Percentiles rank a stretch among this genome's conserved stretches.
phyloP scores from a whole-genome alignment of 768 basidiomycete species.

The Mycena belliarum region DNA sequence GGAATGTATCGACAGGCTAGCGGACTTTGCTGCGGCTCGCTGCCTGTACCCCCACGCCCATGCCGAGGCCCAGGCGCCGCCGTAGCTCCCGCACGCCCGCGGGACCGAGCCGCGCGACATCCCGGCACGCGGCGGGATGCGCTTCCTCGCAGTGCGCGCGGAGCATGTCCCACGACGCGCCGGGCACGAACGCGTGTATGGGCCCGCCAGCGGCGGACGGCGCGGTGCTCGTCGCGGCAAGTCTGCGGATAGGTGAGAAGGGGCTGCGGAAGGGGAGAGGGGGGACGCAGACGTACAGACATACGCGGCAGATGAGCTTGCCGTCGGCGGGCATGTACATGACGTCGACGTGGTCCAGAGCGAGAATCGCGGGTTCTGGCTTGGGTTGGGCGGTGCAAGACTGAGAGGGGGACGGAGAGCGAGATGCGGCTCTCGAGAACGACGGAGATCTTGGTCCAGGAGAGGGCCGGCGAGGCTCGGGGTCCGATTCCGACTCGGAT shows the following conservation, averaged over 20 bases:
- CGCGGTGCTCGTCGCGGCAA: constrained; percentile 5
- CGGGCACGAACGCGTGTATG: constrained; percentile 29
- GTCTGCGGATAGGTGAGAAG: neutral
- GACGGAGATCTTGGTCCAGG: neutral
- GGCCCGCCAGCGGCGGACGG: neutral
- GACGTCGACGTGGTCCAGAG: constrained; percentile 37
- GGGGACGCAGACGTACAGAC: constrained; percentile 37
- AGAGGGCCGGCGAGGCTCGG: neutral
- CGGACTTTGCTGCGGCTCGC: neutral
- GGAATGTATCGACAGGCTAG: neutral
- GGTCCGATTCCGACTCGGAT: constrained; percentile 10
- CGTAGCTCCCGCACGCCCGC: constrained; percentile 37
- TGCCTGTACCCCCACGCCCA: neutral
- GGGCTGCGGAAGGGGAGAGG: neutral
- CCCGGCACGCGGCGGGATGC: constrained; percentile 38
- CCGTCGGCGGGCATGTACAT: constrained; percentile 36
- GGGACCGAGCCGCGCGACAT: constrained; percentile 35
- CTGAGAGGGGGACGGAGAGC: neutral
- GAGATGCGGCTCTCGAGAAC: constrained; percentile 7
- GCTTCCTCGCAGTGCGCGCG: constrained; percentile 33
- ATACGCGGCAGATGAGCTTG: constrained; percentile 38
- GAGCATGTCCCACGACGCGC: constrained; percentile 37
- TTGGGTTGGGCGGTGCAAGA: neutral
- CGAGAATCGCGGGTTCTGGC: neutral
- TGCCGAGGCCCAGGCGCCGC: constrained; percentile 25